Conservation (phyloP, 495 filamentous ascomycete genomes). For the Aspergillus panamensis region DNA sequence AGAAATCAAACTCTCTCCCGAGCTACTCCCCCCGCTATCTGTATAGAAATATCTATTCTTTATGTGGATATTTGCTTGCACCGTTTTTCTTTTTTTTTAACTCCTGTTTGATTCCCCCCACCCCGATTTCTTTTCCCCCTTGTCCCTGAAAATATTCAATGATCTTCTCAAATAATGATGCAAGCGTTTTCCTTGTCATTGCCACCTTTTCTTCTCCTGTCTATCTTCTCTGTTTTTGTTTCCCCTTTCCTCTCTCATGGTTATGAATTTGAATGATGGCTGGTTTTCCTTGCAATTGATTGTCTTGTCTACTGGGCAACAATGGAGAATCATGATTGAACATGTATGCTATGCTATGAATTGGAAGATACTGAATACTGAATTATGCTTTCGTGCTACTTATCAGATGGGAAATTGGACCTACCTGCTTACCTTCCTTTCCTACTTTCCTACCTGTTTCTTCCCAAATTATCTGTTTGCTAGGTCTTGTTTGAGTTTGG, state of each 20-base stretch:
- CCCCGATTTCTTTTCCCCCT: background rate
- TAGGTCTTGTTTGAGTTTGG: background rate
- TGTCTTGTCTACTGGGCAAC: background rate
- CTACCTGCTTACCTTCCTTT: too few relatives aligned
- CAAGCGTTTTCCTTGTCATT: background rate
- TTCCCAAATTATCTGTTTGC: background rate
- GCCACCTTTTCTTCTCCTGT: background rate
- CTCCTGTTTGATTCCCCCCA: background rate
- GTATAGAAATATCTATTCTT: conserved; percentile 6
- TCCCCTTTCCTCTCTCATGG: background rate
- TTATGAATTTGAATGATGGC: background rate
- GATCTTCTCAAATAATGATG: background rate
- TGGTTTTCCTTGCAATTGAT: background rate
- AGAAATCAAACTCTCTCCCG: background rate
- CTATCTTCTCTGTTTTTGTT: background rate
- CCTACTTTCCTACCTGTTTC: background rate
- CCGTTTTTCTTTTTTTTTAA: background rate
- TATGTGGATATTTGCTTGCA: conserved; percentile 1
- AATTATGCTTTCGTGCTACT: too few relatives aligned
- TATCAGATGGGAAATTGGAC: too few relatives aligned
- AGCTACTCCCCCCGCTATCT: conserved; percentile 1
- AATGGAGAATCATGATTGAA: background rate
- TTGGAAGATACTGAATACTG: too few relatives aligned
- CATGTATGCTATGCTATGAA: background rate
- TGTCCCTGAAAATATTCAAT: background rate